A percentile compares a stretch with the other conserved stretches of the same genome.
phyloP scores from a whole-genome alignment of 2,329 filamentous ascomycete species.

The Aspergillus sp. region DNA sequence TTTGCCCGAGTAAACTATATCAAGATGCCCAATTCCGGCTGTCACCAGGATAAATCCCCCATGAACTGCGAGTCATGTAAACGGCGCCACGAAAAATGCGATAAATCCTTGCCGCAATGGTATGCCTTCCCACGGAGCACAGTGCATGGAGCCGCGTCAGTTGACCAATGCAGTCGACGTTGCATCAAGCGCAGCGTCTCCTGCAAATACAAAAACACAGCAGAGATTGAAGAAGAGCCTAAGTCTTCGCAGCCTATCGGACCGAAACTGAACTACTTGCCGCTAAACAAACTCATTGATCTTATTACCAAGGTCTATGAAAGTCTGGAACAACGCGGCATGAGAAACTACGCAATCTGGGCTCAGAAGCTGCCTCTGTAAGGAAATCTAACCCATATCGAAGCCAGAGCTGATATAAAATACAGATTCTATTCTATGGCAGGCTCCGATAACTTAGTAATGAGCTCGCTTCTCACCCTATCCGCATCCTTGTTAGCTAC shows the following conservation, averaged over 20 bases:
- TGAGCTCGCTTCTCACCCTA: neutral
- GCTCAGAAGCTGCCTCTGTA: neutral
- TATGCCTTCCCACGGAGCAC: neutral
- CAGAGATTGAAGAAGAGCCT: neutral
- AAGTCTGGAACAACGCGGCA: neutral
- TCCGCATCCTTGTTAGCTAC: neutral
- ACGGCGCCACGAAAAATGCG: neutral
- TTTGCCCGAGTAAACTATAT: neutral
- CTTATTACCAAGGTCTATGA: neutral
- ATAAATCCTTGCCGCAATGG: neutral
- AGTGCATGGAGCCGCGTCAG: neutral
- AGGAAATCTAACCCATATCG: neutral
- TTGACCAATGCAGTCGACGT: neutral
- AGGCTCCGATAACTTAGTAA: neutral
- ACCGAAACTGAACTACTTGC: neutral
- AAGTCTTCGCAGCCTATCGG: neutral
- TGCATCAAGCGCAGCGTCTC: neutral
- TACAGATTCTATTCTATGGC: neutral
- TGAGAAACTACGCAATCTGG: neutral
- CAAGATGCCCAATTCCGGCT: neutral
- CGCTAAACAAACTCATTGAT: neutral
- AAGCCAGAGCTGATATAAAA: neutral
- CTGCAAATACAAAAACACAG: neutral
- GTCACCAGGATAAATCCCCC: neutral
- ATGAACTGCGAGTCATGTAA: neutral